A percentile compares a stretch with the other conserved stretches of the same genome.
Conservation (phyloP, 1,284 basidiomycete species). For the Vanrija sp. region DNA sequence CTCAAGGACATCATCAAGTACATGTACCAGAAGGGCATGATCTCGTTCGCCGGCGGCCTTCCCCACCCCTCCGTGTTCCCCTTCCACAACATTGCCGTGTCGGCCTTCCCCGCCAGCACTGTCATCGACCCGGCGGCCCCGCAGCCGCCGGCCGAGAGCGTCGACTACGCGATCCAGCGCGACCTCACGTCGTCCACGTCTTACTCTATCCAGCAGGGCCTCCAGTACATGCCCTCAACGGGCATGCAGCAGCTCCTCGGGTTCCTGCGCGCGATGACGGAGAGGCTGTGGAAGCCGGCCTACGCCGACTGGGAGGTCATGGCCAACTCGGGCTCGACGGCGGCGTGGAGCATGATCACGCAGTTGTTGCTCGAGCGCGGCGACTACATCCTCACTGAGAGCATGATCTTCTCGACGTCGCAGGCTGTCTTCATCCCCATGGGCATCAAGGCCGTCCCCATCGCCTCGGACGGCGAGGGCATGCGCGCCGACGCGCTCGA, state of each 20-base stretch:
- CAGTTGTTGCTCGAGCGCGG: slow-evolving; percentile 65
- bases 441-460: slow-evolving; percentile 24
- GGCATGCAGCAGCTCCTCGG: slow-evolving; percentile 23
- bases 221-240: slow-evolving; percentile 61
- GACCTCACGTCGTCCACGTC: slow-evolving; percentile 39
- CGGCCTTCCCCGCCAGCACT: slow-evolving; percentile 24
- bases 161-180: slow-evolving; percentile 57
- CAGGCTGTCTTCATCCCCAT: slow-evolving; percentile 30
- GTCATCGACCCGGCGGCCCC: slow-evolving; percentile 54
- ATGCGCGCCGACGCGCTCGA: slow-evolving; percentile 61
- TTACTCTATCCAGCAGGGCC: slow-evolving; percentile 54
- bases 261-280: slow-evolving; percentile 54
- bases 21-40: slow-evolving; percentile 24
- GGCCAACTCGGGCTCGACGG: slow-evolving; percentile 68
- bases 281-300: slow-evolving; percentile 60
- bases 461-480: slow-evolving; percentile 67
- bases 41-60: slow-evolving; percentile 35
- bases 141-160: slow-evolving; percentile 41
- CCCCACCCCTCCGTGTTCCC: slow-evolving; percentile 46
- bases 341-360: slow-evolving; percentile 53
- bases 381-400: slow-evolving; percentile 62
- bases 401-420: slow-evolving; percentile 46
- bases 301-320: slow-evolving; percentile 61
- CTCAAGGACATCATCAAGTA: slow-evolving; percentile 54
- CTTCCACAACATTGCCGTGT: slow-evolving; percentile 32